Percentiles rank a stretch among this genome's conserved stretches.
Evolutionary conservation across 345 rosid species (phyloP).

Genomic region (Eucalyptus sp.): DNA sequence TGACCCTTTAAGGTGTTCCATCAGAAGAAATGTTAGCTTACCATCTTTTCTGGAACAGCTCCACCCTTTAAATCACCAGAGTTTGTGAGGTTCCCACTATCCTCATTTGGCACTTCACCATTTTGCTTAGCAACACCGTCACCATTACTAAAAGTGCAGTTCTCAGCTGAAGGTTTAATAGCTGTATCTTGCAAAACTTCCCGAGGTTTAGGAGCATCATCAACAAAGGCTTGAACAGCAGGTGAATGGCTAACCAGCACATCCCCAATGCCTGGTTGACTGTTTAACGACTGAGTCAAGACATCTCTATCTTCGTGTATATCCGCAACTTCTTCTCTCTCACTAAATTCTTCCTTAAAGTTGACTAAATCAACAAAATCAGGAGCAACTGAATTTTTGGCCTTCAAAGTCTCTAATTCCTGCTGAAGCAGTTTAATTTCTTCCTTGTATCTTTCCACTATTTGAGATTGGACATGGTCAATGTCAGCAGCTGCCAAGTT

Average conservation of each 20-base stretch:
- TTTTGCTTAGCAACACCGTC: constrained; percentile 26
- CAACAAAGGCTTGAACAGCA: constrained; percentile 3
- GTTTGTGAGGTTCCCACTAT: constrained; percentile 20
- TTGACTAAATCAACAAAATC: constrained; percentile 15
- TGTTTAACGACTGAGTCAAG: constrained; percentile 26
- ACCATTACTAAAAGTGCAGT: constrained; percentile 12
- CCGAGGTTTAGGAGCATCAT: constrained; percentile 7
- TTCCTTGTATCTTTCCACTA: constrained; percentile 44
- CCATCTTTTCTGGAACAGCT: constrained; percentile 41
- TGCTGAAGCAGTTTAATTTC: constrained; percentile 42
- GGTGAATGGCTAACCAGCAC: constrained; percentile 6
- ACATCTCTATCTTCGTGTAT: constrained; percentile 50
- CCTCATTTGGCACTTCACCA: constrained; percentile 17
- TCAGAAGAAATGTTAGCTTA: constrained; percentile 16
- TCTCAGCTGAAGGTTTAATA: constrained; percentile 17
- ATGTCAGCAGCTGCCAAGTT: constrained; percentile 28
- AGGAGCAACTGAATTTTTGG: constrained; percentile 7
- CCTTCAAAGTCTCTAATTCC: constrained; percentile 46
- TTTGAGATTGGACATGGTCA: constrained; percentile 34
- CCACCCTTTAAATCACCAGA: constrained; percentile 28
- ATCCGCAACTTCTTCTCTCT: constrained; percentile 55
- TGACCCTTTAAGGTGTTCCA: not conserved
- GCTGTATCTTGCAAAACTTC: constrained; percentile 17
- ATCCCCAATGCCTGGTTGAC: constrained; percentile 4
- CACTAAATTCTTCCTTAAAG: constrained; percentile 27